Conservation (phyloP, 495 filamentous ascomycete genomes). For the Aspergillus asperescens region DNA sequence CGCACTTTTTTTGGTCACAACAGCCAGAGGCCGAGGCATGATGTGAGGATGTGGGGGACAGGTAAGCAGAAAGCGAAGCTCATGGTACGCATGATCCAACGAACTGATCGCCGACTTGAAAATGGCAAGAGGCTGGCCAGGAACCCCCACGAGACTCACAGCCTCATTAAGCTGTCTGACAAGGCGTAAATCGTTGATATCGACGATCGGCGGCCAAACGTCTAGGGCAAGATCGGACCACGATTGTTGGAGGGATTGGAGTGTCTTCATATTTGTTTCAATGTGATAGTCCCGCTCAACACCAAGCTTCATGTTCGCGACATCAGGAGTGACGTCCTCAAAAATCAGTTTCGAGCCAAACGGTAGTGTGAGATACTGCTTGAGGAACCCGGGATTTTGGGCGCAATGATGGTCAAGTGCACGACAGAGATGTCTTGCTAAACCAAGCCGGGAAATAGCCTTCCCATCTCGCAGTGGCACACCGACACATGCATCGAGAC, state of each 20-base stretch:
- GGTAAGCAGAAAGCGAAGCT: slow-evolving; percentile 4
- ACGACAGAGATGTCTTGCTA: slow-evolving; percentile 7
- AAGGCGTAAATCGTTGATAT: slow-evolving; percentile 1
- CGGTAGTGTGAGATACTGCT: slow-evolving; percentile 4
- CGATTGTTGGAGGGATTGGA: neutral
- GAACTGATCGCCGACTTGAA: neutral
- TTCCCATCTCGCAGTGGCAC: slow-evolving; percentile 4
- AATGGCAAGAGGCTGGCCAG: neutral
- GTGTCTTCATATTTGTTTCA: slow-evolving; percentile 1
- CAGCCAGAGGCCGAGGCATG: slow-evolving; percentile 2
- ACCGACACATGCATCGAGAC: slow-evolving; percentile 5
- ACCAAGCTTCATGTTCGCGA: neutral
- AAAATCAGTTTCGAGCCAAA: slow-evolving; percentile 5
- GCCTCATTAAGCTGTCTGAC: slow-evolving; percentile 7
- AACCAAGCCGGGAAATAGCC: slow-evolving; percentile 5
- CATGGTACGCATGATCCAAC: slow-evolving; percentile 5
- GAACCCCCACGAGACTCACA: neutral
- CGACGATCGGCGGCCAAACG: neutral
- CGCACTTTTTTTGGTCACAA: slow-evolving; percentile 6
- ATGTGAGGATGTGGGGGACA: slow-evolving; percentile 2
- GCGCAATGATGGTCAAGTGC: slow-evolving; percentile 6
- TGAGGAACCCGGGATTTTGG: neutral
- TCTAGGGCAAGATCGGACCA: slow-evolving; percentile 4
- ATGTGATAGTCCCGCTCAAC: neutral
- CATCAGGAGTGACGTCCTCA: slow-evolving; percentile 2